Evolutionary conservation across 1,139 yeast genomes (phyloP).

Genomic region (Saccharomyces hybrid): DNA sequence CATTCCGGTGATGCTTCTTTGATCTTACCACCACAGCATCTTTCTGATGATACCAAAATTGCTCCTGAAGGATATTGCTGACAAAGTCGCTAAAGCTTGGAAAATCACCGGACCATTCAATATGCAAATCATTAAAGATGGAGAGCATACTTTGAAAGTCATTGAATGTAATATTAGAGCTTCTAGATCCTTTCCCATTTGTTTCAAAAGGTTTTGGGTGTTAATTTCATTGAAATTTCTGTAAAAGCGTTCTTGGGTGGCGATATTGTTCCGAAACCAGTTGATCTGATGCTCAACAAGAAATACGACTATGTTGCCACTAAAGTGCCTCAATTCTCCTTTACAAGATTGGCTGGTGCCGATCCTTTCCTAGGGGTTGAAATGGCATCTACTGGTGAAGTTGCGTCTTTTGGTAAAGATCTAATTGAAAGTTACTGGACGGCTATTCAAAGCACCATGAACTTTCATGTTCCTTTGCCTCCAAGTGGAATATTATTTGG

Average conservation of each 20-base stretch:
- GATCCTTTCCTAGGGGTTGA: constrained; percentile 98
- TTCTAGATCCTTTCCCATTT: constrained; percentile 97
- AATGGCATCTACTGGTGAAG: constrained; percentile 98
- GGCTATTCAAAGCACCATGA: constrained; percentile 92
- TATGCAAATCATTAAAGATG: constrained; percentile 88
- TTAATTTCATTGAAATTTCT: constrained; percentile 89
- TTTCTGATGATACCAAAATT: constrained; percentile 50
- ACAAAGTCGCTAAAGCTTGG: constrained; percentile 90
- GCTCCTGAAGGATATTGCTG: constrained; percentile 74
- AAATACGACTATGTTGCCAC: constrained; percentile 74
- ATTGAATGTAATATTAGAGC: constrained; percentile 98
- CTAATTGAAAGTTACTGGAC: constrained; percentile 94
- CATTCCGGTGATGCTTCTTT: constrained; percentile 98
- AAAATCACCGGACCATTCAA: constrained; percentile 96
- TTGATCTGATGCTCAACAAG: constrained; percentile 54
- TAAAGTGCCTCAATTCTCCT: constrained; percentile 95
- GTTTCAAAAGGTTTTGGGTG: constrained; percentile 94
- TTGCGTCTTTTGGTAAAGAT: constrained; percentile 89
- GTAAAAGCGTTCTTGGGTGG: constrained; percentile 75
- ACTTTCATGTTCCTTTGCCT: constrained; percentile 86
- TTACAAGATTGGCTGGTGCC: constrained; percentile 96
- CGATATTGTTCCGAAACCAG: constrained; percentile 44
- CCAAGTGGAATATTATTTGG: constrained; percentile 87
- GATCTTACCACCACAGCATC: constrained; percentile 79
- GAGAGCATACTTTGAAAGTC: constrained; percentile 65